Evolutionary conservation across 768 basidiomycete genomes (phyloP).

Genomic region (Russula olivacea): DNA sequence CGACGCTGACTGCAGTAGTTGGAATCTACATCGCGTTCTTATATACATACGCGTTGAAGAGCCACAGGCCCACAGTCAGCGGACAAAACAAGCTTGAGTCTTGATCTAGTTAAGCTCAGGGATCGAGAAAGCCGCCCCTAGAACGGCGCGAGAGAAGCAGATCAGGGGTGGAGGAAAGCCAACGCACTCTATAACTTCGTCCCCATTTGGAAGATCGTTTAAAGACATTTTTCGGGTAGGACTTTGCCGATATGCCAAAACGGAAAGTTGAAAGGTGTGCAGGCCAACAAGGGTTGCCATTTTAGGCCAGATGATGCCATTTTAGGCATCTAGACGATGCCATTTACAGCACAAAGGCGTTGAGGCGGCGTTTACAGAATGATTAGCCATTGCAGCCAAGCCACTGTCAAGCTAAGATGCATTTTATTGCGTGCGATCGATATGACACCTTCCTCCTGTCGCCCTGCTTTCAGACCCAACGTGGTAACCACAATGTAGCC

Average conservation of each 20-base stretch:
- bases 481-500: not conserved
- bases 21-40: not conserved
- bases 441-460: not conserved
- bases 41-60: not conserved
- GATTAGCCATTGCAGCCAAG: not conserved
- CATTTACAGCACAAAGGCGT: not conserved
- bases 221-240: not conserved
- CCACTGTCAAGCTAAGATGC: too few relatives aligned
- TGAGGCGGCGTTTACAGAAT: not conserved
- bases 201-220: not conserved
- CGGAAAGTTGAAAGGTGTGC: not conserved
- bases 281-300: not conserved
- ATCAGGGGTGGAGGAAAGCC: not conserved
- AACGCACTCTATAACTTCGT: too few relatives aligned
- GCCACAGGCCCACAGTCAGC: too few relatives aligned
- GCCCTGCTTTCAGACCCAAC: not conserved
- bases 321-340: not conserved
- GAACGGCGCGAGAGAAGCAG: not conserved
- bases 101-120: not conserved
- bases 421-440: not conserved
- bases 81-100: not conserved
- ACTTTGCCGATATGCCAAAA: not conserved
- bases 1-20: not conserved
- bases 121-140: not conserved
- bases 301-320: not conserved